Evolutionary conservation across 192 early-diverging fungal genomes (phyloP).

Genomic region (Gryganskiella cystojenkinii): DNA sequence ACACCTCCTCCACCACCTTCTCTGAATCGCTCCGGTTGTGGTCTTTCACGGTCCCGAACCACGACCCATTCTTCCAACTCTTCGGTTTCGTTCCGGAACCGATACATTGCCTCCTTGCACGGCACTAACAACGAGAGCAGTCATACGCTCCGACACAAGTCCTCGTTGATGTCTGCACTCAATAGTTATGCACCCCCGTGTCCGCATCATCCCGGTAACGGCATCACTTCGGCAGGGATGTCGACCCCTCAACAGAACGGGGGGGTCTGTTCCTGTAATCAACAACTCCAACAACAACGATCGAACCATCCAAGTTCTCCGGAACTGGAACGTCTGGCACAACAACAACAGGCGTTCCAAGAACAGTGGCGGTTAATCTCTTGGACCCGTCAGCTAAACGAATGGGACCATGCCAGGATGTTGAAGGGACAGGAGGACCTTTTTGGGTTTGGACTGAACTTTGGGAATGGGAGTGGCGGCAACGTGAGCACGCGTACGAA

Average conservation of each 20-base stretch:
- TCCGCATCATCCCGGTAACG: too few species aligned
- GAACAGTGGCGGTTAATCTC: conserved; percentile 44
- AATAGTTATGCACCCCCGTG: too few species aligned
- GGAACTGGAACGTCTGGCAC: conserved; percentile 18
- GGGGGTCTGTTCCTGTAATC: neutral
- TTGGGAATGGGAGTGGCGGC: neutral
- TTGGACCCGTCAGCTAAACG: conserved; percentile 45
- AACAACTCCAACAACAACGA: neutral
- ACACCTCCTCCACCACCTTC: neutral
- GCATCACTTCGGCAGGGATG: too few species aligned
- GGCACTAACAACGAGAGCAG: conserved; percentile 2
- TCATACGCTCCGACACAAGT: neutral
- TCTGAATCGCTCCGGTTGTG: too few species aligned
- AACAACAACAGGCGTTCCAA: conserved; percentile 29
- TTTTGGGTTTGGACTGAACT: conserved; percentile 7
- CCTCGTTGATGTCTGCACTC: too few species aligned
- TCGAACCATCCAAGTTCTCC: conserved; percentile 3
- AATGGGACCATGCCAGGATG: conserved; percentile 51
- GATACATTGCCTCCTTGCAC: too few species aligned
- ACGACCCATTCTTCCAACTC: neutral
- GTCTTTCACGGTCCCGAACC: too few species aligned
- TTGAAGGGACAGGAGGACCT: conserved; percentile 26
- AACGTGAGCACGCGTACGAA: too few species aligned
- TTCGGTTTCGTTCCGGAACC: neutral
- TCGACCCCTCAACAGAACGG: too few species aligned